A percentile compares a stretch with the other conserved stretches of the same genome.
Conservation (phyloP, 2,329 filamentous ascomycete genomes). For the Cytospora piceae region DNA sequence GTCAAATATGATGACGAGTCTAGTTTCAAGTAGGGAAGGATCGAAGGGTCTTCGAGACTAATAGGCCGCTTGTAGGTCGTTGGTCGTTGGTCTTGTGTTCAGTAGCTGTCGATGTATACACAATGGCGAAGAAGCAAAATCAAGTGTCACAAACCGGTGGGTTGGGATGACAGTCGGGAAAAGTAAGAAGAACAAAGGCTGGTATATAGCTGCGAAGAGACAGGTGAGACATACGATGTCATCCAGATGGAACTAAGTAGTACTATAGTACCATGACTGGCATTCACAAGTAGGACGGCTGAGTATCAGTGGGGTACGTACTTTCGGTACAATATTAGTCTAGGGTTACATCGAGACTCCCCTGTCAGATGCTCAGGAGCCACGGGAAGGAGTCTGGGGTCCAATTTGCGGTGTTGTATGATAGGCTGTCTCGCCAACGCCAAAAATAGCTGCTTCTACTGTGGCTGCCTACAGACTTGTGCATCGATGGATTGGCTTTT, state of each 20-base stretch:
- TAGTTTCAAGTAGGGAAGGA: not conserved
- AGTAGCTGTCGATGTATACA: not conserved
- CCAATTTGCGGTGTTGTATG: not conserved
- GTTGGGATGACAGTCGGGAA: not conserved
- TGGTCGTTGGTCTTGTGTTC: not conserved
- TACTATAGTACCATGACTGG: not conserved
- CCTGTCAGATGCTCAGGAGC: not conserved
- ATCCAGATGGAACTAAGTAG: not conserved
- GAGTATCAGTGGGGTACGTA: not conserved
- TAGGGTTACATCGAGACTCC: not conserved
- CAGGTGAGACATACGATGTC: not conserved
- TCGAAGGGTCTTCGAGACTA: not conserved
- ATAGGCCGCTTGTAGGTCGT: not conserved
- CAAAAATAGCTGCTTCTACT: not conserved
- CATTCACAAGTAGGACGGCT: not conserved
- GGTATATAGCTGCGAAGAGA: not conserved
- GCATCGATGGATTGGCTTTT: not conserved
- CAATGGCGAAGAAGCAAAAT: not conserved
- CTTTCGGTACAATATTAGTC: not conserved
- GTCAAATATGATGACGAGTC: not conserved
- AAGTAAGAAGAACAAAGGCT: not conserved
- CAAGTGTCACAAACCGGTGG: not conserved
- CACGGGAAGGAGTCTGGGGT: not conserved
- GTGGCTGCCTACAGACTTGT: not conserved
- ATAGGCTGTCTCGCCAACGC: not conserved